Percentiles rank a stretch among this genome's conserved stretches.
Evolutionary conservation across 1,284 basidiomycete species (phyloP).

Genomic region (Vanrija sp.): DNA sequence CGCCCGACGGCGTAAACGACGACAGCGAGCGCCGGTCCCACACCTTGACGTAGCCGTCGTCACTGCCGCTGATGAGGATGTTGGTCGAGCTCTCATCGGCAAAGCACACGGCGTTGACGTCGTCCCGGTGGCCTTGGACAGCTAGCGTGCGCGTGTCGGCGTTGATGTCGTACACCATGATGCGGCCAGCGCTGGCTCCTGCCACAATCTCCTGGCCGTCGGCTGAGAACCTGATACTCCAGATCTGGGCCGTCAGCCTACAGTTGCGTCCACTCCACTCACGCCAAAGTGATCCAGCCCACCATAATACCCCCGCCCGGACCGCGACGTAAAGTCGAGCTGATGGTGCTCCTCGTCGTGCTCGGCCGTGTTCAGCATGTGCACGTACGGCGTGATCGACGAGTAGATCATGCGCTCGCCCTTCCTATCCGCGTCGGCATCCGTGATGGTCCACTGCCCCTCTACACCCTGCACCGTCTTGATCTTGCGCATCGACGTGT

Average conservation of each 20-base stretch:
- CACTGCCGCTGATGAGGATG: conserved; percentile 86
- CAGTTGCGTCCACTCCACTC: conserved; percentile 3
- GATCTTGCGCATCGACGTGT: conserved; percentile 67
- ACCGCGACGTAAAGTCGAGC: conserved; percentile 60
- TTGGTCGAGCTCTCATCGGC: conserved; percentile 89
- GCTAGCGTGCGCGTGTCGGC: conserved; percentile 72
- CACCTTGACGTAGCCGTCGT: conserved; percentile 90
- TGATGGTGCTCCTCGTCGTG: conserved; percentile 65
- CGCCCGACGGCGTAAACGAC: conserved; percentile 79
- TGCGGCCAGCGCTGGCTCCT: conserved; percentile 49
- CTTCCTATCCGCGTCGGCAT: conserved; percentile 86
- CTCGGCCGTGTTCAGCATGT: conserved; percentile 79
- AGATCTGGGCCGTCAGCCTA: conserved; percentile 56
- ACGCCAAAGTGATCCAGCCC: conserved; percentile 55
- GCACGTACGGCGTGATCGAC: conserved; percentile 73
- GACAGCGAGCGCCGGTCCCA: conserved; percentile 91
- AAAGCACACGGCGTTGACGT: conserved; percentile 96
- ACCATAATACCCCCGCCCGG: conserved; percentile 23
- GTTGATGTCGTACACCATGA: conserved; percentile 82
- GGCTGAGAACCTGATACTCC: conserved; percentile 91
- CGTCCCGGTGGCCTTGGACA: conserved; percentile 78
- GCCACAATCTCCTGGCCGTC: conserved; percentile 85
- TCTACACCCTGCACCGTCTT: conserved; percentile 73
- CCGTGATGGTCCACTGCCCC: conserved; percentile 87
- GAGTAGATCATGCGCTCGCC: conserved; percentile 95